Evolutionary conservation across 2,329 filamentous ascomycete genomes (phyloP), one percentile per base, ranked within the genome.

Genomic region (Blastomyces parvus): DNA sequence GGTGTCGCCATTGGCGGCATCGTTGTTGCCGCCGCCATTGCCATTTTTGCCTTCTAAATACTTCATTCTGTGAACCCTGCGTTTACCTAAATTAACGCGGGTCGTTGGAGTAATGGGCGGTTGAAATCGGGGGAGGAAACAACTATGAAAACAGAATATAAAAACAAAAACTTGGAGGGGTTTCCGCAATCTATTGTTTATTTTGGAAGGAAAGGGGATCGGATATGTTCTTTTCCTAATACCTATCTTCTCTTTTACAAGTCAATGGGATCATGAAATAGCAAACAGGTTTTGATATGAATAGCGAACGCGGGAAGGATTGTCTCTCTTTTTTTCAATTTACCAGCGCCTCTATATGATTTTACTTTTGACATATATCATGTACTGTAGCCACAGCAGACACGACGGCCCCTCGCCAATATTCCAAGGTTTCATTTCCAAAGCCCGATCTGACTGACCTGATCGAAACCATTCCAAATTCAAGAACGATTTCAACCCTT

Each of bases 31-130:
- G 22, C 67, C 42, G 64, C 62, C 46, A 62, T 61, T 58, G 67
- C 64, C 52, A 62, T 67, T 52, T 61, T 67, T 40, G 68, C 67
- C 57, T 65, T 69, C 42, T 68, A 67, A 66, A 30, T 30, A 62
- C 17, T 62, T 52, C 22, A 30, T 38, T 46, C n/a, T 19, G 25
- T 44, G 56, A 44, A 27, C 3, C 25, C 19, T 57, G 30, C n/a
- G 36, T 36, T 57, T 55, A 57, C 40, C 22, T 55, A 33, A 61
- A 33, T 40, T 55, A 14, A 38, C 60, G 22, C 11, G 27, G 56
- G 56, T n/a, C 56, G 25, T 48, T 56, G 53, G 48, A 50, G 30
- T 38, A 36, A 25, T 22, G 8, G n/a, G n/a, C 33, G 40, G 33
- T 8, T 17, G 52, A 14, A 19, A 55, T 55, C 2, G 42, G 17